Conservation (phyloP, 2,329 filamentous ascomycete species). For the Diaporthe capsici region DNA sequence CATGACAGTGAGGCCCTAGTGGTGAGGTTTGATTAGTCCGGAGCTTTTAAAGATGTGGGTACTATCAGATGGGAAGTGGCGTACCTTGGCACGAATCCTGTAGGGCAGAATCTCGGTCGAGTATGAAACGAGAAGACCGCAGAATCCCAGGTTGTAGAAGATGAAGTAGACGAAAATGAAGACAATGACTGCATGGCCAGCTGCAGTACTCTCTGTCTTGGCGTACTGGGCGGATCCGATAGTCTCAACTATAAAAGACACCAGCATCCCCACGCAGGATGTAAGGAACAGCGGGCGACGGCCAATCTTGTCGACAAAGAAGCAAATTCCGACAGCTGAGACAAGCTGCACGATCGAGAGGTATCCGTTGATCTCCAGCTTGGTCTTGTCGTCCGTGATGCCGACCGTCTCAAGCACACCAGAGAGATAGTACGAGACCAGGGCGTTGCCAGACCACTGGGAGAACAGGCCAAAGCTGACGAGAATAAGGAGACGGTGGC, state of each 20-base stretch:
- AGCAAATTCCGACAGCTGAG: constrained; percentile 45
- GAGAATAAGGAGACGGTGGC: constrained; percentile 67
- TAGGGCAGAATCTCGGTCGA: constrained; percentile 48
- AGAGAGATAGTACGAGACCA: constrained; percentile 58
- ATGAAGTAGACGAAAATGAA: constrained; percentile 49
- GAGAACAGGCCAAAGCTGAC: constrained; percentile 68
- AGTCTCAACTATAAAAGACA: constrained; percentile 46
- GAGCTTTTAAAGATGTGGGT: rapidly evolving
- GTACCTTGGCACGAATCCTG: constrained; percentile 49
- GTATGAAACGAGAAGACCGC: constrained; percentile 47
- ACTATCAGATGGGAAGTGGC: too few relatives aligned
- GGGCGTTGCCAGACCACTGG: constrained; percentile 69
- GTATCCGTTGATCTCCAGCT: constrained; percentile 49
- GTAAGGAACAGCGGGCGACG: constrained; percentile 47
- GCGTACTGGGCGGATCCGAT: constrained; percentile 45
- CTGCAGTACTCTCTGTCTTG: constrained; percentile 43
- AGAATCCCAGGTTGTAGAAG: constrained; percentile 48
- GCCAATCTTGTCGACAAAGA: constrained; percentile 47
- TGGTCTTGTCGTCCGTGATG: constrained; percentile 50
- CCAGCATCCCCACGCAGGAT: constrained; percentile 45
- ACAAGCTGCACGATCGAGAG: constrained; percentile 46
- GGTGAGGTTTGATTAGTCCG: background rate
- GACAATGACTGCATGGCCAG: constrained; percentile 48
- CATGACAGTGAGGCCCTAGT: constrained; percentile 56
- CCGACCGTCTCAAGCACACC: constrained; percentile 53